phyloP scores from a whole-genome alignment of 2,329 filamentous ascomycete genomes.

The Fusarium sp. region DNA sequence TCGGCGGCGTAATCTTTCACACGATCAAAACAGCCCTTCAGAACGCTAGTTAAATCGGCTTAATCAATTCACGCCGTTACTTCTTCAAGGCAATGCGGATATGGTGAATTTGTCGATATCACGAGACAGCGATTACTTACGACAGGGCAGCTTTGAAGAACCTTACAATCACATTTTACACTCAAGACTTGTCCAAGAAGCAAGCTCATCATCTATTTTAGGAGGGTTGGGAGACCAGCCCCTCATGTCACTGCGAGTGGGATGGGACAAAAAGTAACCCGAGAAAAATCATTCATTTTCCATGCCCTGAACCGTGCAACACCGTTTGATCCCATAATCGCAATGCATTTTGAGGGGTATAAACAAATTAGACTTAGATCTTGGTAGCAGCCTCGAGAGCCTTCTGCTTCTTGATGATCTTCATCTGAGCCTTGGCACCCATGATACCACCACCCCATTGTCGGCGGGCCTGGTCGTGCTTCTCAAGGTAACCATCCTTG shows the following conservation, averaged over 20 bases:
- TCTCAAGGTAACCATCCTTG: constrained; percentile 98
- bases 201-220: constrained; percentile 53
- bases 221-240: constrained; percentile 45
- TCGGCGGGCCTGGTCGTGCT: constrained; percentile 89
- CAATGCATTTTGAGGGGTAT: constrained; percentile 55
- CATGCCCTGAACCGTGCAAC: constrained; percentile 57
- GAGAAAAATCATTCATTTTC: constrained; percentile 57
- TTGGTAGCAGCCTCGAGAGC: constrained; percentile 94
- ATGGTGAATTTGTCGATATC: background rate
- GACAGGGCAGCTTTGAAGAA: background rate
- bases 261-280: constrained; percentile 49
- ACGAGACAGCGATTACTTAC: no score
- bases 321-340: constrained; percentile 54
- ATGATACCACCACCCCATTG: constrained; percentile 99
- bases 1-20: background rate
- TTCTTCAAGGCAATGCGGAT: background rate
- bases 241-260: constrained; percentile 46
- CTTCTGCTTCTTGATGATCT: constrained; percentile 88
- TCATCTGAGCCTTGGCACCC: constrained; percentile 89
- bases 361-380: constrained; percentile 74
- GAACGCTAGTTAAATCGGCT: background rate
- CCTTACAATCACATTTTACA: constrained; percentile 15
- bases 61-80: background rate
- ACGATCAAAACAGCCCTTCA: background rate
- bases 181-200: constrained; percentile 40